A percentile compares a stretch with the other conserved stretches of the same genome.
Conservation (phyloP, 306 rosid species). For the Ziziphus jujuba region DNA sequence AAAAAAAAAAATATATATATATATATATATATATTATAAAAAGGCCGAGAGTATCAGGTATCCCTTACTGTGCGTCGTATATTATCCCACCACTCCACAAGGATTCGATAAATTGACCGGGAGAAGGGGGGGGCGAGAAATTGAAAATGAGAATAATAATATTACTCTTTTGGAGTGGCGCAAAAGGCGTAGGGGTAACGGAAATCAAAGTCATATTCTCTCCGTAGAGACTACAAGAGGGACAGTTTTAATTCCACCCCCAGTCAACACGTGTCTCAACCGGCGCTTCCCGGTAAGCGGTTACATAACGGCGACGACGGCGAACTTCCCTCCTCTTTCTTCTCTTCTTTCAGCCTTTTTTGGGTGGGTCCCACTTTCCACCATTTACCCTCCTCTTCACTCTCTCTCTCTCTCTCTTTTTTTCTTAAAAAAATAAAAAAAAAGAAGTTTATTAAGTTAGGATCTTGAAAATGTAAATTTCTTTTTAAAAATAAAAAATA, state of each 20-base stretch:
- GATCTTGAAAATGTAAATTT: too few relatives aligned
- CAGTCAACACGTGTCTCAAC: slow-evolving; percentile 48
- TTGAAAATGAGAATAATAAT: slow-evolving; percentile 35
- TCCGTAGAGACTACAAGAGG: slow-evolving; percentile 7
- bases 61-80: slow-evolving; percentile 16
- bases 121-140: slow-evolving; percentile 21
- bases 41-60: neutral
- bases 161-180: slow-evolving; percentile 12
- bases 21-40: too few relatives aligned
- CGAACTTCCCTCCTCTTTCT: neutral
- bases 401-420: slow-evolving; percentile 5
- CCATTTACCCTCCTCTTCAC: slow-evolving; percentile 16
- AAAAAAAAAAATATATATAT: too few relatives aligned
- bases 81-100: neutral
- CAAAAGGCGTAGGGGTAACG: slow-evolving; percentile 35
- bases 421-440: neutral
- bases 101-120: slow-evolving; percentile 34
- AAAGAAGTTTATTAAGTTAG: neutral
- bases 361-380: slow-evolving; percentile 32
- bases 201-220: slow-evolving; percentile 3
- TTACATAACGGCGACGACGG: slow-evolving; percentile 38
- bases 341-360: neutral
- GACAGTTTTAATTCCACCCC: slow-evolving; percentile 16
- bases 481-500: neutral
- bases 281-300: slow-evolving; percentile 40